phyloP scores from a whole-genome alignment of 176 grass and related monocot genomes.

The Cenchrus americanus region DNA sequence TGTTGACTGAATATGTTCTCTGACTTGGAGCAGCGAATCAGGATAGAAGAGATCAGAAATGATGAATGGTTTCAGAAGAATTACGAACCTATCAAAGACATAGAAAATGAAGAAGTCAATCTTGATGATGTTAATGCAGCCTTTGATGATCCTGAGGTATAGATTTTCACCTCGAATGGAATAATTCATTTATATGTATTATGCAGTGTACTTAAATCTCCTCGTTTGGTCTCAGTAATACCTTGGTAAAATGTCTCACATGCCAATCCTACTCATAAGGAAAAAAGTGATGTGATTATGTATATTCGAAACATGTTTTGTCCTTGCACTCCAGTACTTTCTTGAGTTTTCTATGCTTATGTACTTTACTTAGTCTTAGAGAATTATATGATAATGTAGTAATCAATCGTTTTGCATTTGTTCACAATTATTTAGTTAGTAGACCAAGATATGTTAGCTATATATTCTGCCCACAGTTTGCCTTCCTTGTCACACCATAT shows the following conservation, averaged over 20 bases:
- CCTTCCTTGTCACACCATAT: constrained; percentile 12
- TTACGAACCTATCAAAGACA: constrained; percentile 71
- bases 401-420: constrained; percentile 8
- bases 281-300: constrained; percentile 9
- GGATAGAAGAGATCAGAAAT: constrained; percentile 92
- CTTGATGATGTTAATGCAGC: constrained; percentile 89
- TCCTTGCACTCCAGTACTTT: constrained; percentile 14
- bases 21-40: constrained; percentile 70
- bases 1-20: constrained; percentile 38
- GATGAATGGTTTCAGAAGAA: constrained; percentile 95
- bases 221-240: constrained; percentile 29
- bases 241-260: background rate
- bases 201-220: constrained; percentile 9
- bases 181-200: background rate
- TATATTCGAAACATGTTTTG: background rate
- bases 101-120: constrained; percentile 87
- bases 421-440: constrained; percentile 17
- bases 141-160: constrained; percentile 90
- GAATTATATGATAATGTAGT: constrained; percentile 3
- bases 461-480: background rate
- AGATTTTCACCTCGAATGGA: background rate
- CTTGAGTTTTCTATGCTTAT: constrained; percentile 14
- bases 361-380: background rate
- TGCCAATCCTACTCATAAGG: background rate
- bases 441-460: constrained; percentile 1